These are phyloP conservation scores for Nigrograna mackinnonii DNA, from an alignment of 2,329 filamentous ascomycete species.

Conservation along the genomic window DNA sequence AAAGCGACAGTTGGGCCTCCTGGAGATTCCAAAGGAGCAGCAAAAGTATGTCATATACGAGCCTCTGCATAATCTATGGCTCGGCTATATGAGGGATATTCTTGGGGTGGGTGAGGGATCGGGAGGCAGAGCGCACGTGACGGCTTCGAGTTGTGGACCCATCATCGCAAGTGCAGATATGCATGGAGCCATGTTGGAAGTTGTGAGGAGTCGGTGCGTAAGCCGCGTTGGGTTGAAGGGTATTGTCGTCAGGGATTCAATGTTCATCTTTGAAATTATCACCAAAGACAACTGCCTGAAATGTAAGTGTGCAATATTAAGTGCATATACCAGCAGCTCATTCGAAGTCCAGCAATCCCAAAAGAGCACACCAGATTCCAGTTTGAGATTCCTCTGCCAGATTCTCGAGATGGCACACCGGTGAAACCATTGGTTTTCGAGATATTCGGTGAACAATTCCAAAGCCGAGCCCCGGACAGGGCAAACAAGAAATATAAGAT, in stretches of 20 bases:
- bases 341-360: slow-evolving; percentile 64
- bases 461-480: slow-evolving; percentile 78
- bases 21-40: slow-evolving; percentile 71
- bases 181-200: slow-evolving; percentile 82
- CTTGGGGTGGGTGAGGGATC: slow-evolving; percentile 59
- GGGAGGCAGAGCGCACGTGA: slow-evolving; percentile 51
- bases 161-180: slow-evolving; percentile 87
- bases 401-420: slow-evolving; percentile 12
- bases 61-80: slow-evolving; percentile 78
- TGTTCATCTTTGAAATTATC: slow-evolving; percentile 83
- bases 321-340: slow-evolving; percentile 2
- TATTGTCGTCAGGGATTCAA: slow-evolving; percentile 87
- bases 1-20: slow-evolving; percentile 72
- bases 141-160: slow-evolving; percentile 63
- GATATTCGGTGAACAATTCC: slow-evolving; percentile 84
- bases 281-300: slow-evolving; percentile 73
- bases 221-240: slow-evolving; percentile 82
- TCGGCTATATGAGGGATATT: slow-evolving; percentile 81
- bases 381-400: slow-evolving; percentile 65
- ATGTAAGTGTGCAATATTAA: slow-evolving; percentile 47
- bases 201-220: slow-evolving; percentile 79
- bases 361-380: slow-evolving; percentile 90
- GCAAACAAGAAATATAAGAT: slow-evolving; percentile 91
- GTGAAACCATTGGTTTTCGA: slow-evolving; percentile 72
- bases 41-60: slow-evolving; percentile 76